These are phyloP conservation scores for Rhexocercosporidium sp. DNA, from an alignment of 2,329 filamentous ascomycete genomes.

Conservation along the genomic window DNA sequence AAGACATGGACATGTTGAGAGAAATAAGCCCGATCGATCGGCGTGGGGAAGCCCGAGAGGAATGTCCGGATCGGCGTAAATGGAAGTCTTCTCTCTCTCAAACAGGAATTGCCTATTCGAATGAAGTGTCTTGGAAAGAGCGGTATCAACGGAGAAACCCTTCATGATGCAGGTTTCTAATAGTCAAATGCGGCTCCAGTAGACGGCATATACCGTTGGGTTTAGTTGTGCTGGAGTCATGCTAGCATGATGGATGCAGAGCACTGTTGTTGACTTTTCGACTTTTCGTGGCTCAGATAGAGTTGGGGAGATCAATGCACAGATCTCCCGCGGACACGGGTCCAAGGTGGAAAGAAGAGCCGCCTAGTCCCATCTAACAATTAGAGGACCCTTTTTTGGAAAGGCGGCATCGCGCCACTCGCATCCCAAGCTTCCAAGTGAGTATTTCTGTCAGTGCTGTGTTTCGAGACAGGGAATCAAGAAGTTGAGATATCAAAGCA, in stretches of 20 bases:
- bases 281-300: background rate
- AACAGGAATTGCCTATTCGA: background rate
- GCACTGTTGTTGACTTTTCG: background rate
- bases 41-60: background rate
- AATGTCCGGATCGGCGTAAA: background rate
- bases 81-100: background rate
- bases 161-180: background rate
- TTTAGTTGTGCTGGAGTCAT: background rate
- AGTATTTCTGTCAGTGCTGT: background rate
- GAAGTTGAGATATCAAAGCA: background rate
- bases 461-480: background rate
- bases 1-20: background rate
- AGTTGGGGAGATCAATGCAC: background rate
- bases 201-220: background rate
- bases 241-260: background rate
- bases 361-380: background rate
- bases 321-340: slow-evolving; percentile 3
- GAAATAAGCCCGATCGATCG: background rate
- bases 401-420: background rate
- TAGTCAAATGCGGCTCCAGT: background rate
- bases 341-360: background rate
- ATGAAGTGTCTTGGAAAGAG: background rate
- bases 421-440: background rate
- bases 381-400: background rate
- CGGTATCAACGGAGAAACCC: background rate